Conservation (phyloP, 139 green algal genomes). For the Haematococcus sp. region DNA sequence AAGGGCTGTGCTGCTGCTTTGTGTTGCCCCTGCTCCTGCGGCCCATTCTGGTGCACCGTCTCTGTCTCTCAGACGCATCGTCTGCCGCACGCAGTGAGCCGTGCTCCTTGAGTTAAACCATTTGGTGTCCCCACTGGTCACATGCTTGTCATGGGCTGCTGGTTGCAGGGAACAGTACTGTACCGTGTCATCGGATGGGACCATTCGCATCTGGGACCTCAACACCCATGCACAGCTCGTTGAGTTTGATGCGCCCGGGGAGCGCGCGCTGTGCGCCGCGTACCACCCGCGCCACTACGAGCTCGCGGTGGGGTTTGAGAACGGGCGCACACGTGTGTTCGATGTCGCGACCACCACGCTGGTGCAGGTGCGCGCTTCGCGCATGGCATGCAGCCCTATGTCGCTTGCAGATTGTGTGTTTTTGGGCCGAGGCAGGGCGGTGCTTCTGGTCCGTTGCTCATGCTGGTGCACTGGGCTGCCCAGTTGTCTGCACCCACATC, state of each 20-base stretch:
- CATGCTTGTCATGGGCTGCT: neutral
- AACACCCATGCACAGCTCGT: constrained; percentile 54
- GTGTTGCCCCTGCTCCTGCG: too few species aligned
- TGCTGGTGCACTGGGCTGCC: too few species aligned
- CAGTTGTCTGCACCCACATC: neutral
- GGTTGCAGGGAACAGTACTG: constrained; percentile 45
- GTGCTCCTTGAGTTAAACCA: too few species aligned
- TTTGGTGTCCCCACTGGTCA: too few species aligned
- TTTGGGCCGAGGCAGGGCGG: neutral
- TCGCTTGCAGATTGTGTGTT: neutral
- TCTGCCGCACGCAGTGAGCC: too few species aligned
- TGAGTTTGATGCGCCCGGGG: constrained; percentile 62
- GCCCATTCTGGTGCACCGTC: too few species aligned
- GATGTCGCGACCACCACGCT: constrained; percentile 60
- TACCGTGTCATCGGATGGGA: constrained; percentile 64
- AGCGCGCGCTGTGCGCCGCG: constrained; percentile 30
- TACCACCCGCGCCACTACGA: constrained; percentile 59
- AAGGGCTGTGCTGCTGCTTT: neutral
- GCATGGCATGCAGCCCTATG: neutral
- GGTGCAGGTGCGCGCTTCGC: constrained; percentile 39
- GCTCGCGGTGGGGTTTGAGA: constrained; percentile 64
- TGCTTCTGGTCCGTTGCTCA: too few species aligned
- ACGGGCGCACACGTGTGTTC: constrained; percentile 67
- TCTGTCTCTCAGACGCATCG: too few species aligned
- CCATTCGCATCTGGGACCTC: constrained; percentile 58